Evolutionary conservation across 2,329 filamentous ascomycete species (phyloP).

Genomic region (Venturia pyrina): DNA sequence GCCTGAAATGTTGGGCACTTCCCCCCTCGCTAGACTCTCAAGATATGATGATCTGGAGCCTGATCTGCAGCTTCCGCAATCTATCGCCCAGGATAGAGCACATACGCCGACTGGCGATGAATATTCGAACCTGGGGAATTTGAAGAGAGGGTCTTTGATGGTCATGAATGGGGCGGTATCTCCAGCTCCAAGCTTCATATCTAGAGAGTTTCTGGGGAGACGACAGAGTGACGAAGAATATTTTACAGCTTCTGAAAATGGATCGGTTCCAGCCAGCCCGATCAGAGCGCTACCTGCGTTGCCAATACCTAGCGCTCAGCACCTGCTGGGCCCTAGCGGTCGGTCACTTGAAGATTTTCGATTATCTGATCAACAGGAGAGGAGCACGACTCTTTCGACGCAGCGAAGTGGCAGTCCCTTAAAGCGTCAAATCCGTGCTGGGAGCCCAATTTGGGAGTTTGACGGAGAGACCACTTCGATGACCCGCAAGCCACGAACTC

Average conservation of each 20-base stretch:
- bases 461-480: background rate
- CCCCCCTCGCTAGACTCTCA: constrained; percentile 18
- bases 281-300: background rate
- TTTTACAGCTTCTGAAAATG: constrained; percentile 15
- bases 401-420: constrained; percentile 7
- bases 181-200: constrained; percentile 30
- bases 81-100: constrained; percentile 17
- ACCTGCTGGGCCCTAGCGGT: background rate
- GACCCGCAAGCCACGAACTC: background rate
- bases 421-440: background rate
- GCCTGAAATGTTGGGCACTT: constrained; percentile 17
- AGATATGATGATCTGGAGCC: constrained; percentile 18
- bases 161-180: constrained; percentile 39
- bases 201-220: background rate
- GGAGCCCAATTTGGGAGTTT: background rate
- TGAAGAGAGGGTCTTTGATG: constrained; percentile 33
- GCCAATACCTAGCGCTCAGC: background rate
- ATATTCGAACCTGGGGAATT: constrained; percentile 31
- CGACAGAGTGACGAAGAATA: constrained; percentile 14
- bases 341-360: background rate
- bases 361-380: background rate
- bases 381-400: background rate
- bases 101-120: constrained; percentile 33
- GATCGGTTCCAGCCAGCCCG: background rate
- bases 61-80: background rate